Percentiles rank a stretch among this genome's conserved stretches.
Conservation (phyloP, 1,284 basidiomycete species). For the Mycosarcoma maydis region DNA sequence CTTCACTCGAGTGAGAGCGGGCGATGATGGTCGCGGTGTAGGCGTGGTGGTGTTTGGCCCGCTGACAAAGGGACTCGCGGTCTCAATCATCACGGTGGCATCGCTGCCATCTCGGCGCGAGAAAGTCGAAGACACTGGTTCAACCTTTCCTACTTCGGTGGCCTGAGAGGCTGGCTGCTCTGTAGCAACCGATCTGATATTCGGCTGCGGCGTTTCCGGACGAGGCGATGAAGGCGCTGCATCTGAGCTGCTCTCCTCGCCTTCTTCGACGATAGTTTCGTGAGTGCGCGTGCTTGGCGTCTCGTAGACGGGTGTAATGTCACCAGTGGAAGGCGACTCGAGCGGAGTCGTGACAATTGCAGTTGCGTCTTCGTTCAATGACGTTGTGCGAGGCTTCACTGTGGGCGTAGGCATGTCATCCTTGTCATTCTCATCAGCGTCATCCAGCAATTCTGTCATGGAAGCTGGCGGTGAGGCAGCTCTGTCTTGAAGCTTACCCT, state of each 20-base stretch:
- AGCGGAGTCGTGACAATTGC: constrained; percentile 1
- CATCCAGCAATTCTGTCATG: constrained; percentile 16
- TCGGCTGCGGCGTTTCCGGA: constrained; percentile 16
- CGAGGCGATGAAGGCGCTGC: constrained; percentile 18
- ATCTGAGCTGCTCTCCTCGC: constrained; percentile 44
- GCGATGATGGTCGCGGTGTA: constrained; percentile 39
- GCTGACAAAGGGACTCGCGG: constrained; percentile 21
- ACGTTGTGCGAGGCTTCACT: neutral
- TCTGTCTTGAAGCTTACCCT: constrained; percentile 34
- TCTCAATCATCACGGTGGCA: constrained; percentile 30
- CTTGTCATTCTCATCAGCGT: constrained; percentile 1
- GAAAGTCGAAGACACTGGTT: neutral
- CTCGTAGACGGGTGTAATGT: constrained; percentile 31
- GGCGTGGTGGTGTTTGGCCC: constrained; percentile 41
- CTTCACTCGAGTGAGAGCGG: constrained; percentile 11
- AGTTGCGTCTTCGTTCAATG: neutral
- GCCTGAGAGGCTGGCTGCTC: neutral
- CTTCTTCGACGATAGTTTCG: constrained; percentile 41
- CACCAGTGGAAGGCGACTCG: constrained; percentile 15
- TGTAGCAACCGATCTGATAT: neutral
- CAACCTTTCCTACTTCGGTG: neutral
- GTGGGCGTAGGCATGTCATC: constrained; percentile 11
- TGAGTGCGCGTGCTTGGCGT: constrained; percentile 17
- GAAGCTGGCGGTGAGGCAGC: constrained; percentile 21
- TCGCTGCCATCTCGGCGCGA: constrained; percentile 27